phyloP scores from a whole-genome alignment of 305 asterid species.

The Fraxinus sp. region DNA sequence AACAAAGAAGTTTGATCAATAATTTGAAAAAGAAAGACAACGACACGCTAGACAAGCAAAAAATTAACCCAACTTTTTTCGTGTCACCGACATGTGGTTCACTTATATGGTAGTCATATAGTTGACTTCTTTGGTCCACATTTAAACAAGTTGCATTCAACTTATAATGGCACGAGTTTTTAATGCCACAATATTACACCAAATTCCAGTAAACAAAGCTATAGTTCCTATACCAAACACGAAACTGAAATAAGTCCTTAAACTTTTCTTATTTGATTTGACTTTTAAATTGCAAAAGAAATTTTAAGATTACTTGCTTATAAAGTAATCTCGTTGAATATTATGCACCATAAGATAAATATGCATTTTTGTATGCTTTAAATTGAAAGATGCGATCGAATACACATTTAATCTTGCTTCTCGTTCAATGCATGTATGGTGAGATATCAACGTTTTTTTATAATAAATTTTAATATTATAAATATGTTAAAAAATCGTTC shows the following conservation, averaged over 20 bases:
- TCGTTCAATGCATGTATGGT: too few species aligned
- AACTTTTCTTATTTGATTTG: neutral
- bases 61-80: neutral
- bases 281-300: neutral
- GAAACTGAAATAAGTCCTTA: too few species aligned
- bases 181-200: neutral
- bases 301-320: neutral
- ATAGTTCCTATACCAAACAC: neutral
- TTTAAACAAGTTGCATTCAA: neutral
- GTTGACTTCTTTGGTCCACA: neutral
- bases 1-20: neutral
- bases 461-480: too few species aligned
- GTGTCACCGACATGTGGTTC: neutral
- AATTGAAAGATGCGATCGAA: too few species aligned
- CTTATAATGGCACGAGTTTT: neutral
- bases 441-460: too few species aligned
- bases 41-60: too few species aligned
- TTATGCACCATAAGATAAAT: too few species aligned
- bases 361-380: neutral
- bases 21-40: too few species aligned
- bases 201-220: neutral
- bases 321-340: neutral
- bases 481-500: too few species aligned
- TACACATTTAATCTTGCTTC: too few species aligned
- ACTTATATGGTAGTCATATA: neutral